Percentiles rank a stretch among this genome's conserved stretches.
phyloP scores from a whole-genome alignment of 169 alveolate species.

The Cryptosporidium viatorum region DNA sequence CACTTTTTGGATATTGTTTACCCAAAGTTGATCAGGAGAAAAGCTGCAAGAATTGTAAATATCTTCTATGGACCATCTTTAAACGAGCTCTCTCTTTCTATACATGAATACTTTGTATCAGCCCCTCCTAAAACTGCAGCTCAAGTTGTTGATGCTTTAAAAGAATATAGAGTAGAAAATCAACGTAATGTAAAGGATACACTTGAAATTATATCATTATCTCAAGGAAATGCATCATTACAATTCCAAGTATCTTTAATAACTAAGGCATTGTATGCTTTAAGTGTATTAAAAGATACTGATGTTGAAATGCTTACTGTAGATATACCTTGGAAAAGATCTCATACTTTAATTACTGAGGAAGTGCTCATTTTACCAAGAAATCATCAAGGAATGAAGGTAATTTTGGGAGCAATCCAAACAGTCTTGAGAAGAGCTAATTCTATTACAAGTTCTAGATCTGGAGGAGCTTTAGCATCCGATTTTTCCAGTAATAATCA shows the following conservation, averaged over 20 bases:
- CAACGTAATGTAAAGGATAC: slow-evolving; percentile 74
- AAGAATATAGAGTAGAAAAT: slow-evolving; percentile 75
- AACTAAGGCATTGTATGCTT: slow-evolving; percentile 75
- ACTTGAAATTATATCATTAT: slow-evolving; percentile 60
- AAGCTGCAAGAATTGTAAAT: slow-evolving; percentile 77
- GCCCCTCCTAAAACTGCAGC: slow-evolving; percentile 80
- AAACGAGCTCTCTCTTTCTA: slow-evolving; percentile 74
- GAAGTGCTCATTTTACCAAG: slow-evolving; percentile 47
- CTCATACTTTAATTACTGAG: slow-evolving; percentile 42
- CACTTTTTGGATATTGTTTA: slow-evolving; percentile 78
- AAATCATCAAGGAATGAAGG: slow-evolving; percentile 62
- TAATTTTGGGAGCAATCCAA: slow-evolving; percentile 38
- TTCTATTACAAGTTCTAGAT: slow-evolving; percentile 12
- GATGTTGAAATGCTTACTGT: slow-evolving; percentile 72
- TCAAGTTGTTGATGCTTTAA: slow-evolving; percentile 77
- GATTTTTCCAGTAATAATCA: background rate
- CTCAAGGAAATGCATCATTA: slow-evolving; percentile 78
- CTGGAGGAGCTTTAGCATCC: background rate
- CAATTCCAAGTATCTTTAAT: slow-evolving; percentile 79
- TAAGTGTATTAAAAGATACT: slow-evolving; percentile 61
- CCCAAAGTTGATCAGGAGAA: slow-evolving; percentile 76
- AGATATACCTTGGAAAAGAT: slow-evolving; percentile 76
- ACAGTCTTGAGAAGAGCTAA: slow-evolving; percentile 31
- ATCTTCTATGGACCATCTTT: slow-evolving; percentile 69
- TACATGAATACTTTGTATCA: slow-evolving; percentile 58